A percentile compares a stretch with the other conserved stretches of the same genome.
Evolutionary conservation across 2,329 filamentous ascomycete genomes (phyloP).

Genomic region (Ramularia collo-cygni): DNA sequence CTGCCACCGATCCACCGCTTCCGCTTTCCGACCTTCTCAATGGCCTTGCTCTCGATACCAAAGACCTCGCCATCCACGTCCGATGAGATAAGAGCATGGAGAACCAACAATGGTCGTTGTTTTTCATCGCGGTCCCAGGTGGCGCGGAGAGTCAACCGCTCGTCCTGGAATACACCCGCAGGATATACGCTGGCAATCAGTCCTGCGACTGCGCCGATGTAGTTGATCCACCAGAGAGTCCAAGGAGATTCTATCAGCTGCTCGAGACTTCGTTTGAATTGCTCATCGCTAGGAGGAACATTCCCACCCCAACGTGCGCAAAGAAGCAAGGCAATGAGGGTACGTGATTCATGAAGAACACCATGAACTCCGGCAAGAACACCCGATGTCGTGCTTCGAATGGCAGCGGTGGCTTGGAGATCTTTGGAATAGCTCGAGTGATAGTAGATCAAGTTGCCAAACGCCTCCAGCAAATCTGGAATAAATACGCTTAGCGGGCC

Average conservation of each 20-base stretch:
- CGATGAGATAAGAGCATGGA: slow-evolving; percentile 36
- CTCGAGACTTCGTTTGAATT: slow-evolving; percentile 49
- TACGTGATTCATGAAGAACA: slow-evolving; percentile 64
- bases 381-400: slow-evolving; percentile 66
- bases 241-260: slow-evolving; percentile 45
- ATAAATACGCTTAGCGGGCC: slow-evolving; percentile 39
- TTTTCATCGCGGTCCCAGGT: slow-evolving; percentile 37
- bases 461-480: slow-evolving; percentile 44
- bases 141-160: slow-evolving; percentile 36
- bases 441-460: slow-evolving; percentile 53
- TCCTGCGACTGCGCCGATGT: slow-evolving; percentile 54
- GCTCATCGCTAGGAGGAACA: slow-evolving; percentile 51
- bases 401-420: slow-evolving; percentile 54
- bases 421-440: slow-evolving; percentile 40
- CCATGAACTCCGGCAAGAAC: slow-evolving; percentile 63
- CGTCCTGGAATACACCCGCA: slow-evolving; percentile 43
- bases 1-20: slow-evolving; percentile 48
- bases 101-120: slow-evolving; percentile 37
- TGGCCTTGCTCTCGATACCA: slow-evolving; percentile 34
- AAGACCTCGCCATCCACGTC: slow-evolving; percentile 37
- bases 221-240: slow-evolving; percentile 59
- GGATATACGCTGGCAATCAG: slow-evolving; percentile 56
- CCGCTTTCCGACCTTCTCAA: slow-evolving; percentile 54
- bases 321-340: slow-evolving; percentile 62
- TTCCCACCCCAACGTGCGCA: slow-evolving; percentile 68